Percentiles rank a stretch among this genome's conserved stretches.
These are phyloP conservation scores for Hanseniaspora hatyaiensis DNA, from an alignment of 805 yeast species.

Conservation along the genomic window DNA sequence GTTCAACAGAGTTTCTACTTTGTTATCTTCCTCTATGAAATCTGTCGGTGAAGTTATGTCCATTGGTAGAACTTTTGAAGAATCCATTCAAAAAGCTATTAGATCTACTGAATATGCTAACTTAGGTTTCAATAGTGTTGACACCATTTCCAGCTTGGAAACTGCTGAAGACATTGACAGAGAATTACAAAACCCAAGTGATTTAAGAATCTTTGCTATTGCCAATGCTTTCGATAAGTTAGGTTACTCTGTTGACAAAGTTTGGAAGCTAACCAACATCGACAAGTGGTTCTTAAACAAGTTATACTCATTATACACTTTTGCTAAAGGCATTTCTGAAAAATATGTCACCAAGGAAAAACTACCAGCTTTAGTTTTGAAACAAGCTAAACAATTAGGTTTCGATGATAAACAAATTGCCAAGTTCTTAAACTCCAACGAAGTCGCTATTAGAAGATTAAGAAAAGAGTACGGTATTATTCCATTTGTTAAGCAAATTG, in stretches of 20 bases:
- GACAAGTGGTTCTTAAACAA: conserved; percentile 95
- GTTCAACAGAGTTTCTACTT: conserved; percentile 89
- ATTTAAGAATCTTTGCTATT: conserved; percentile 88
- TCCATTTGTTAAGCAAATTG: conserved; percentile 94
- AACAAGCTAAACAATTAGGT: conserved; percentile 85
- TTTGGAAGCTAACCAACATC: conserved; percentile 81
- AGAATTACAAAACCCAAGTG: conserved; percentile 94
- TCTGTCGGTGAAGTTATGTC: conserved; percentile 99
- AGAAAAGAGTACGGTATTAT: conserved; percentile 70
- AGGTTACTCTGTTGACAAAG: conserved; percentile 84
- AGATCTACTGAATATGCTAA: conserved; percentile 93
- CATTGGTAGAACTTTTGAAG: conserved; percentile 95
- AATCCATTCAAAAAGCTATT: conserved; percentile 92
- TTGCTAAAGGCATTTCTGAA: conserved; percentile 50
- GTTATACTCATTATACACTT: conserved; percentile 60
- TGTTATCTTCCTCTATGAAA: conserved; percentile 92
- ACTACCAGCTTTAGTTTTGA: conserved; percentile 50
- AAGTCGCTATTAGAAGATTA: conserved; percentile 68
- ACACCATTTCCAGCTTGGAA: conserved; percentile 36
- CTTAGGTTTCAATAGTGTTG: conserved; percentile 80
- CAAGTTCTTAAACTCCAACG: conserved; percentile 47
- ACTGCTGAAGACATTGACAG: conserved; percentile 73
- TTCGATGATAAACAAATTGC: conserved; percentile 93
- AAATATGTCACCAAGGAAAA: conserved; percentile 40
- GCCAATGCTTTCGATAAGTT: conserved; percentile 77